Percentiles rank a stretch among this genome's conserved stretches.
These are phyloP conservation scores for Pseudogymnoascus sp. DNA, from an alignment of 2,329 filamentous ascomycete species.

Conservation along the genomic window DNA sequence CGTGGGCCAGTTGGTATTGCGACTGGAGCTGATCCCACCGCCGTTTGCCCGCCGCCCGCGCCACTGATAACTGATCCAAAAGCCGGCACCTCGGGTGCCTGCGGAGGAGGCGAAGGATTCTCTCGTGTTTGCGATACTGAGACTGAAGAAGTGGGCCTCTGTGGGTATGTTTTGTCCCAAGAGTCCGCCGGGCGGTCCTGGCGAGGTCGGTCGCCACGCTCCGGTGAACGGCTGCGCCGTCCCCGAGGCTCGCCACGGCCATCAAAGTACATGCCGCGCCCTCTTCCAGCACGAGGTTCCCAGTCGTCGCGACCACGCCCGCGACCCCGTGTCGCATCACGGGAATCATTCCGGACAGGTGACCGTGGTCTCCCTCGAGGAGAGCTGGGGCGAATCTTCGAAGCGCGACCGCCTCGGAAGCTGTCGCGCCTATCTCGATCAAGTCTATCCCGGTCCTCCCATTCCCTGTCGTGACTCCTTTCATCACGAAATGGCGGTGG, in stretches of 20 bases:
- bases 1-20: constrained; percentile 8
- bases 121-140: constrained; percentile 21
- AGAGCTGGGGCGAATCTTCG: constrained; percentile 53
- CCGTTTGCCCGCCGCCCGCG: not conserved
- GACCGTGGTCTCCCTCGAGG: constrained; percentile 56
- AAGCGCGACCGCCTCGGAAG: constrained; percentile 22
- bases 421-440: constrained; percentile 47
- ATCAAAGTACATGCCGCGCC: constrained; percentile 49
- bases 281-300: constrained; percentile 42
- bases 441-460: constrained; percentile 40
- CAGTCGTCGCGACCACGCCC: constrained; percentile 49
- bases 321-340: constrained; percentile 49
- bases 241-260: constrained; percentile 41
- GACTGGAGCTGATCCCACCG: constrained; percentile 6
- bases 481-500: constrained; percentile 50
- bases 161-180: constrained; percentile 12
- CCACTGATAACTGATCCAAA: constrained; percentile 38
- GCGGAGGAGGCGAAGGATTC: constrained; percentile 45
- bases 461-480: constrained; percentile 51
- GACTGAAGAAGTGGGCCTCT: not conserved
- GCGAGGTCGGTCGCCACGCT: constrained; percentile 14
- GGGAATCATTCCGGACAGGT: constrained; percentile 58
- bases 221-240: constrained; percentile 29
- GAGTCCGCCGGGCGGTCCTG: not conserved
- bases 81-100: constrained; percentile 49